These are phyloP conservation scores for Blastosporella zonata DNA, from an alignment of 1,284 basidiomycete genomes.

Conservation along the genomic window DNA sequence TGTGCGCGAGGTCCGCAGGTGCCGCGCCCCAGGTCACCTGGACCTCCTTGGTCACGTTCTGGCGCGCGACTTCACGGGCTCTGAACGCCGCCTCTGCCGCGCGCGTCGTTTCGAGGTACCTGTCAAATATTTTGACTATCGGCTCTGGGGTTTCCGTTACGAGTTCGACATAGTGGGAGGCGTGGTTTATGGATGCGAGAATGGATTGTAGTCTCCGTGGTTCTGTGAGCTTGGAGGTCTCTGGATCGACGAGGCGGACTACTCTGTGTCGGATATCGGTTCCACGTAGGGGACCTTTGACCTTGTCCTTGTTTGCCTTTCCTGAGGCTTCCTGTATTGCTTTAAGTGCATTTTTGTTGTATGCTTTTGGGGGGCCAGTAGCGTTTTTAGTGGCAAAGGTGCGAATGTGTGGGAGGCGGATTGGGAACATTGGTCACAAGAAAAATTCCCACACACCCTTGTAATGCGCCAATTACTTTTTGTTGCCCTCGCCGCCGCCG, in stretches of 20 bases:
- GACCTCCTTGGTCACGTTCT: slow-evolving; percentile 60
- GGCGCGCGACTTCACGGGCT: slow-evolving; percentile 31
- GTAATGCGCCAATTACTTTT: slow-evolving; percentile 19
- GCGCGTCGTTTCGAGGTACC: slow-evolving; percentile 32
- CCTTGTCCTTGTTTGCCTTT: slow-evolving; percentile 19
- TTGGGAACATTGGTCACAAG: no score
- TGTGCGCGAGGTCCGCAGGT: slow-evolving; percentile 61
- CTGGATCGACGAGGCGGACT: slow-evolving; percentile 50
- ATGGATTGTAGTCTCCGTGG: slow-evolving; percentile 36
- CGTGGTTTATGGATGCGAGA: slow-evolving; percentile 37
- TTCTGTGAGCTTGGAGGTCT: slow-evolving; percentile 38
- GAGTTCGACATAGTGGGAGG: slow-evolving; percentile 48
- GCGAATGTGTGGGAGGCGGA: background rate
- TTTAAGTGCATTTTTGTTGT: slow-evolving; percentile 2
- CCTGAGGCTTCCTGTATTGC: background rate
- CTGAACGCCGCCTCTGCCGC: slow-evolving; percentile 35
- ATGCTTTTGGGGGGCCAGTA: slow-evolving; percentile 1
- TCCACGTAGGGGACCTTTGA: slow-evolving; percentile 22
- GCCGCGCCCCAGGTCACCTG: slow-evolving; percentile 71
- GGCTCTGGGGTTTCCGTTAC: slow-evolving; percentile 42
- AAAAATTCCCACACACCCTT: slow-evolving; percentile 10
- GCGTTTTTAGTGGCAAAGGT: background rate
- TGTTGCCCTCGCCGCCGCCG: slow-evolving; percentile 20
- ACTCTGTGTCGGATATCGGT: slow-evolving; percentile 34
- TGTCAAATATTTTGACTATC: slow-evolving; percentile 51